Percentiles rank a stretch among this genome's conserved stretches.
phyloP scores from a whole-genome alignment of 805 yeast species.

The Ogataea kodamae region DNA sequence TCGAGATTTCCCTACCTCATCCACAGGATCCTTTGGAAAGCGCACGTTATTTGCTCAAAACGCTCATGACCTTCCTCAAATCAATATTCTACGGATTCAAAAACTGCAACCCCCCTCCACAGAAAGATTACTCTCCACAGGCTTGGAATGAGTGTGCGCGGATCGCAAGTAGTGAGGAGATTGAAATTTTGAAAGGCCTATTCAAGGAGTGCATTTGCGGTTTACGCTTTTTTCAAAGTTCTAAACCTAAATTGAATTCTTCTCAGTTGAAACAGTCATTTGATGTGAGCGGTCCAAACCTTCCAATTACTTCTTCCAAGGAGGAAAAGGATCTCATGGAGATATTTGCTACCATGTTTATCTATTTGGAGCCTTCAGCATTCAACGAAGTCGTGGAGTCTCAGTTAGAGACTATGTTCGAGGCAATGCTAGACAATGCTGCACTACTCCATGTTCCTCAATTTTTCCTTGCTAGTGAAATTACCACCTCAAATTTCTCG shows the following conservation, averaged over 20 bases:
- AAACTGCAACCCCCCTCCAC: constrained; percentile 83
- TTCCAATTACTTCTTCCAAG: constrained; percentile 82
- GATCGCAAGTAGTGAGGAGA: constrained; percentile 79
- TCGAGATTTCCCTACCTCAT: constrained; percentile 49
- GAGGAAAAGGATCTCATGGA: constrained; percentile 97
- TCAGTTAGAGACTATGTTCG: constrained; percentile 74
- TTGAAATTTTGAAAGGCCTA: constrained; percentile 66
- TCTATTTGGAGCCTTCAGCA: constrained; percentile 91
- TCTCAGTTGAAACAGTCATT: constrained; percentile 39
- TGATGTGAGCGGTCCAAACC: constrained; percentile 73
- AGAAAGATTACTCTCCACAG: constrained; percentile 46
- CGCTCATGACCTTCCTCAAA: constrained; percentile 83
- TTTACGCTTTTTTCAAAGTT: constrained; percentile 64
- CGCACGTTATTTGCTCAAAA: constrained; percentile 82
- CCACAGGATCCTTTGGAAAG: constrained; percentile 75
- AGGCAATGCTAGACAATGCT: constrained; percentile 76
- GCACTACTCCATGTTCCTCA: constrained; percentile 90
- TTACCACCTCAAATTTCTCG: constrained; percentile 89
- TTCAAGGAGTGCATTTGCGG: constrained; percentile 85
- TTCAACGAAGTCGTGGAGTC: constrained; percentile 87
- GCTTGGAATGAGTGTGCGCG: constrained; percentile 86
- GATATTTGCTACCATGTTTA: constrained; percentile 86
- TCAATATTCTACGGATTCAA: constrained; percentile 87
- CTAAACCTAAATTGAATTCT: constrained; percentile 43
- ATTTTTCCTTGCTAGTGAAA: constrained; percentile 87